phyloP scores from a whole-genome alignment of 1,139 yeast genomes.

The Protomyces arabidopsidicola region DNA sequence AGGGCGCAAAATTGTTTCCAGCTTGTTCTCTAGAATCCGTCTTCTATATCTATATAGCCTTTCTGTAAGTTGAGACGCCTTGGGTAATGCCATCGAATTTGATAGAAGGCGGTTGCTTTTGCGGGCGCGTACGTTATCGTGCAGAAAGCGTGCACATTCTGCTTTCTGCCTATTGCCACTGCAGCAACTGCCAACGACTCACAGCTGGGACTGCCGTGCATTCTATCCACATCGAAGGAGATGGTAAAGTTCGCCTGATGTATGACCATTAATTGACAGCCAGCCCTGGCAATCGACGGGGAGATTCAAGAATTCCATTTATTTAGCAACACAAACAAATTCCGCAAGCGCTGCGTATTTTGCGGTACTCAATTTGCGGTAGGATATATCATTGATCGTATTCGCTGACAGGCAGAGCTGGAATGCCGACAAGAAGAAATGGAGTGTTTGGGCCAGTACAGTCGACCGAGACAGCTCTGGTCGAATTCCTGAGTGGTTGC shows the following conservation, averaged over 20 bases:
- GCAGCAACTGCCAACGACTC: constrained; percentile 19
- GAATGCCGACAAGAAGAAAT: constrained; percentile 6
- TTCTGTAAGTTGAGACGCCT: too few relatives aligned
- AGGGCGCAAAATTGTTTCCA: too few relatives aligned
- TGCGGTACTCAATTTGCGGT: constrained; percentile 23
- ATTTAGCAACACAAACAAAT: constrained; percentile 3
- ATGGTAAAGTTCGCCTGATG: not conserved
- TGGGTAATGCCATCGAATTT: too few relatives aligned
- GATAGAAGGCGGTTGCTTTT: not conserved
- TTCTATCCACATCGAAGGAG: constrained; percentile 12
- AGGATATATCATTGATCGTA: not conserved
- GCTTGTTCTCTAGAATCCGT: too few relatives aligned
- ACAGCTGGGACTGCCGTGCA: constrained; percentile 20
- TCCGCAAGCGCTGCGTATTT: constrained; percentile 17
- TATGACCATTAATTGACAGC: not conserved
- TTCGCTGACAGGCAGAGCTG: not conserved
- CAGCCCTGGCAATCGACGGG: constrained; percentile 6
- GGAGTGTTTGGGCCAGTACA: constrained; percentile 20
- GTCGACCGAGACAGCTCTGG: not conserved
- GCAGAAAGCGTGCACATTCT: not conserved
- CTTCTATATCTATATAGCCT: too few relatives aligned
- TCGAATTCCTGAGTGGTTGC: not conserved
- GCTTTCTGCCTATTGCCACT: constrained; percentile 21
- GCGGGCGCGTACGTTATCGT: constrained; percentile 3
- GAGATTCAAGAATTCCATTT: constrained; percentile 2